Conservation (phyloP, 805 yeast species). For the Metschnikowia lunata region DNA sequence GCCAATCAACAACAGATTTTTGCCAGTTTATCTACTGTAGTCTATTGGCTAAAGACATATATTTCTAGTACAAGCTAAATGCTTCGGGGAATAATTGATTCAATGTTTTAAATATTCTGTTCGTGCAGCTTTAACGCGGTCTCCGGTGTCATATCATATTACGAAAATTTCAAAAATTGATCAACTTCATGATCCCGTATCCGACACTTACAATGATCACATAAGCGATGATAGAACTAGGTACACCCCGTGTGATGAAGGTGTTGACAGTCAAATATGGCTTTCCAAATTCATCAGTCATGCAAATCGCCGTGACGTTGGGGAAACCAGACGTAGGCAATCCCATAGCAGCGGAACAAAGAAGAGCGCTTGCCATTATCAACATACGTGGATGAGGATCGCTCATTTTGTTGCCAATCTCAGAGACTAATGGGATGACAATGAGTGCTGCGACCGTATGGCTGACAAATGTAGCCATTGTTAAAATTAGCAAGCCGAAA, state of each 20-base stretch:
- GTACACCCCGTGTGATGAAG: conserved; percentile 88
- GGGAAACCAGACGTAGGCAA: conserved; percentile 97
- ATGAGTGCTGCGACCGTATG: conserved; percentile 97
- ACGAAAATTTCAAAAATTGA: conserved; percentile 22
- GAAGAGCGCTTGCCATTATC: conserved; percentile 57
- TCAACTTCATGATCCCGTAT: conserved; percentile 57
- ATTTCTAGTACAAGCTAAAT: too few relatives aligned
- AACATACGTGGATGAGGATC: conserved; percentile 83
- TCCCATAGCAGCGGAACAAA: conserved; percentile 97
- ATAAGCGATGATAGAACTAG: conserved; percentile 76
- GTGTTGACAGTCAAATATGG: conserved; percentile 83
- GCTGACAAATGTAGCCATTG: conserved; percentile 90
- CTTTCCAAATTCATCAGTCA: conserved; percentile 88
- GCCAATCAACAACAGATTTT: too few relatives aligned
- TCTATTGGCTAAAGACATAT: too few relatives aligned
- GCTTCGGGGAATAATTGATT: too few relatives aligned
- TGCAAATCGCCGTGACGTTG: conserved; percentile 92
- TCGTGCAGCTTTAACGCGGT: too few relatives aligned
- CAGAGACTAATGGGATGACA: conserved; percentile 82
- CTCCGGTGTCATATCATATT: too few relatives aligned
- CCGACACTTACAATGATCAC: conserved; percentile 74
- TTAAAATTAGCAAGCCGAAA: conserved; percentile 70
- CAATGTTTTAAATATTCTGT: too few relatives aligned
- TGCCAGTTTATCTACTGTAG: too few relatives aligned
- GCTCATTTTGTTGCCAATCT: conserved; percentile 72